A percentile compares a stretch with the other conserved stretches of the same genome.
Evolutionary conservation across 306 rosid genomes (phyloP).

Genomic region (Dicorynia guianensis): DNA sequence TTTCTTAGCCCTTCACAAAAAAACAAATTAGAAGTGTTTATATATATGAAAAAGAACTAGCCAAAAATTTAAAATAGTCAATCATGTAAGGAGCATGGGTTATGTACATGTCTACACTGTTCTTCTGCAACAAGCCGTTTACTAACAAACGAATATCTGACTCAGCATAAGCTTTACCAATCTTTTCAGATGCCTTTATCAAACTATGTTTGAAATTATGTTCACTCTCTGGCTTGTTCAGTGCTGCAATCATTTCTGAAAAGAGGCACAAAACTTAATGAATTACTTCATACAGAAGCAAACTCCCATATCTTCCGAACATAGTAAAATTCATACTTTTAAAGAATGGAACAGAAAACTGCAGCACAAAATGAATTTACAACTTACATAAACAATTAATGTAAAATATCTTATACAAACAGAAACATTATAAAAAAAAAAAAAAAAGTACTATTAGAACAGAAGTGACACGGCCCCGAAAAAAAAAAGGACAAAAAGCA

Average conservation of each 20-base stretch:
- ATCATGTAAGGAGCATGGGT: conserved; percentile 26
- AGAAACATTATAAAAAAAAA: too few species aligned
- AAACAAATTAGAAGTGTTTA: conserved; percentile 8
- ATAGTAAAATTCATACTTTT: background rate
- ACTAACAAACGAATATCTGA: conserved; percentile 66
- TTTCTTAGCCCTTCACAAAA: conserved; percentile 70
- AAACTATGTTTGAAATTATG: conserved; percentile 49
- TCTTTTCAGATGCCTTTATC: conserved; percentile 67
- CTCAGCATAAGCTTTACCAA: conserved; percentile 61
- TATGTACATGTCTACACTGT: conserved; percentile 66
- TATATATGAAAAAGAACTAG: background rate
- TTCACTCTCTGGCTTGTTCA: conserved; percentile 63
- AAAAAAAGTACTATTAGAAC: too few species aligned
- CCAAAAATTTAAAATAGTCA: background rate
- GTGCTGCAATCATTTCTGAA: conserved; percentile 64
- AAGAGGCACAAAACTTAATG: conserved; percentile 9
- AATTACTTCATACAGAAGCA: background rate
- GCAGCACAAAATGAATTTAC: too few species aligned
- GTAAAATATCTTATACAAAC: too few species aligned
- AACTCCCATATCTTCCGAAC: background rate
- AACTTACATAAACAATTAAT: too few species aligned
- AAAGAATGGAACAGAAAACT: too few species aligned
- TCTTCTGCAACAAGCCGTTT: conserved; percentile 63
- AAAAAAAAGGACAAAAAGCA: too few species aligned
- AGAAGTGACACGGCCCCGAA: too few species aligned